Conservation (phyloP, 2,329 filamentous ascomycete species). For the Penicillium sp. region DNA sequence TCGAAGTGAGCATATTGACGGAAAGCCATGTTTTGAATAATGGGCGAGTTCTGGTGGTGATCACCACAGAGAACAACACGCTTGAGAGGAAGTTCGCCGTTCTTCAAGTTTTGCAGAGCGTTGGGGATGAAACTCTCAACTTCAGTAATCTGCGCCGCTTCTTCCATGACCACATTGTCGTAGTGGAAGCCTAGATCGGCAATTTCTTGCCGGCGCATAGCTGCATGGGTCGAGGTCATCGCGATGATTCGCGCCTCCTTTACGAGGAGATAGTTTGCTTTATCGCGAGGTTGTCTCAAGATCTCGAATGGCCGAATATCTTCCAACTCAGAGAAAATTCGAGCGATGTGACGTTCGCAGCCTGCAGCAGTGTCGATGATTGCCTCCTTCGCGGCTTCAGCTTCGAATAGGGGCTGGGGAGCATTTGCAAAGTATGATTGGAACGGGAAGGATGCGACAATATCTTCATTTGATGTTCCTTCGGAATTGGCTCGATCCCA, state of each 20-base stretch:
- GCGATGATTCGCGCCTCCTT: slow-evolving; percentile 97
- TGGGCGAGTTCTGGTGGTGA: slow-evolving; percentile 92
- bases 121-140: slow-evolving; percentile 95
- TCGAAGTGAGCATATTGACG: slow-evolving; percentile 93
- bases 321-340: slow-evolving; percentile 86
- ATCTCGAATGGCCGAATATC: slow-evolving; percentile 96
- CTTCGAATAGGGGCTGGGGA: slow-evolving; percentile 78
- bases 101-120: slow-evolving; percentile 78
- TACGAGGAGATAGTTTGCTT: slow-evolving; percentile 90
- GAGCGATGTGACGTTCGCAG: slow-evolving; percentile 83
- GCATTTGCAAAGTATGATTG: slow-evolving; percentile 82
- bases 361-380: slow-evolving; percentile 74
- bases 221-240: slow-evolving; percentile 98
- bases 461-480: slow-evolving; percentile 57
- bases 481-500: slow-evolving; percentile 61
- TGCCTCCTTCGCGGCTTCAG: slow-evolving; percentile 62
- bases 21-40: slow-evolving; percentile 92
- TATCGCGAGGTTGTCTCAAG: slow-evolving; percentile 80
- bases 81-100: slow-evolving; percentile 73
- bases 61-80: slow-evolving; percentile 91
- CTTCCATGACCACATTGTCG: slow-evolving; percentile 97
- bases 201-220: slow-evolving; percentile 89
- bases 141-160: slow-evolving; percentile 96
- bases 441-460: slow-evolving; percentile 80
- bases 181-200: slow-evolving; percentile 91